A percentile compares a stretch with the other conserved stretches of the same genome.
phyloP scores from a whole-genome alignment of 257 asterid species.

The Thymus mandschuricus region DNA sequence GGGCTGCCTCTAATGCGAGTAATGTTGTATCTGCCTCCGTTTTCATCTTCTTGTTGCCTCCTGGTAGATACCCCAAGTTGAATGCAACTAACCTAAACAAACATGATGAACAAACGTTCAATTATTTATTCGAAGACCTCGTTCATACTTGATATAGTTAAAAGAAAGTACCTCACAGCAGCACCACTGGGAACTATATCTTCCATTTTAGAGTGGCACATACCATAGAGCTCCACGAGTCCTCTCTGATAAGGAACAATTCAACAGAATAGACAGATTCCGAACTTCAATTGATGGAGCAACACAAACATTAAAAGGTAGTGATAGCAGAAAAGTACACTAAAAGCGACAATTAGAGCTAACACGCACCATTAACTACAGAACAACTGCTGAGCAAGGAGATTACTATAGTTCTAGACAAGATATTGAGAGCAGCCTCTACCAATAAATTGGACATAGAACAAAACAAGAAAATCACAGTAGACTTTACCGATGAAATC shows the following conservation, averaged over 20 bases:
- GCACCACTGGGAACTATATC: constrained; percentile 69
- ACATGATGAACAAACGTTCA: not conserved
- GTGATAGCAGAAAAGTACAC: not conserved
- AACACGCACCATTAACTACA: not conserved
- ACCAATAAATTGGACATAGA: not conserved
- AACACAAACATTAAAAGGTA: constrained; percentile 18
- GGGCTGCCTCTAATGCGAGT: constrained; percentile 78
- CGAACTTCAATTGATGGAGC: constrained; percentile 6
- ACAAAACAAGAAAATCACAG: not conserved
- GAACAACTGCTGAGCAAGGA: not conserved
- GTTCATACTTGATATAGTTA: not conserved
- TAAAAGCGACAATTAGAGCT: not conserved
- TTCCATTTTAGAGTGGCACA: constrained; percentile 88
- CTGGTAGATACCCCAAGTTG: constrained; percentile 97
- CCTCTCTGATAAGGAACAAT: constrained; percentile 53
- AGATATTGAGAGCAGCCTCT: not conserved
- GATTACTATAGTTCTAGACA: not conserved
- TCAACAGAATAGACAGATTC: constrained; percentile 8
- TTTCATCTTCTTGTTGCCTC: constrained; percentile 74
- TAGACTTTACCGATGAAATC: too few relatives aligned
- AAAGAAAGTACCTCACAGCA: constrained; percentile 62
- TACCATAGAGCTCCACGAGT: constrained; percentile 75
- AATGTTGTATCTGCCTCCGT: constrained; percentile 69
- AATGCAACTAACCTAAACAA: constrained; percentile 76
- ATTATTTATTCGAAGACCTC: not conserved